Evolutionary conservation across 192 early-diverging fungal species (phyloP), one percentile per base, ranked within the genome.

Genomic region (Coemansia sp.): DNA sequence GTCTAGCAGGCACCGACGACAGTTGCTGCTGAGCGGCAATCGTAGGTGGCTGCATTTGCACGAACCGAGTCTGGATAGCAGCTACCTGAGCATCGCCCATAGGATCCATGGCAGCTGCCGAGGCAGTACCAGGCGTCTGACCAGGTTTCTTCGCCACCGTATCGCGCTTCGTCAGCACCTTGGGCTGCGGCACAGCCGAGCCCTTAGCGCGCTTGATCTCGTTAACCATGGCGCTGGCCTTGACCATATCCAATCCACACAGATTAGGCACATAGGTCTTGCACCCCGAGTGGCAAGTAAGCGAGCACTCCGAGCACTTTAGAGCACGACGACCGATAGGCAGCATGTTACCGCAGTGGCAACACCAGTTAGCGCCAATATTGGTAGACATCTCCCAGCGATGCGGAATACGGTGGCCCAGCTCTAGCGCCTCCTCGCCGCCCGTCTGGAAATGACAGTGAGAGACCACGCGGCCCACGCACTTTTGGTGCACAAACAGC

Each of bases 261-360:
- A 96, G 90, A 64, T 95, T 91, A 3, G 97, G 97, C 19, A 99
- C 90, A 55, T 93, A 87, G 60, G 89, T 86, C 61, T 88, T 86
- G 80, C 97, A 99, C 21, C 87, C 86, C 30, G 88, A 84, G 75
- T 99, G 97, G 69, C 93, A 93, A 1, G 90, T 87, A 42, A 88
- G 75, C 50, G 76, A 70, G 84, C 97, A 99, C 84, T 98, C 96
- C 63, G 84, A 69, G 72, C 75, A 86, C 67, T 89, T 90, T 63
- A 71, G 49, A 16, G 74, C 70, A 26, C 76, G 67, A 0, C 82
- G 72, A 32, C 94, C 92, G 6, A 99, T 79, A 19, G 96, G 88
- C 40, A 99, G 89, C 91, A 99, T 94, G 44, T 89, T 94, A 37
- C 97, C 97, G 83, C 97, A 99, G 83, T 99, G 97, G 70, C 90